These are phyloP conservation scores for Didymella pomorum DNA, from an alignment of 2,329 filamentous ascomycete genomes.

Conservation along the genomic window DNA sequence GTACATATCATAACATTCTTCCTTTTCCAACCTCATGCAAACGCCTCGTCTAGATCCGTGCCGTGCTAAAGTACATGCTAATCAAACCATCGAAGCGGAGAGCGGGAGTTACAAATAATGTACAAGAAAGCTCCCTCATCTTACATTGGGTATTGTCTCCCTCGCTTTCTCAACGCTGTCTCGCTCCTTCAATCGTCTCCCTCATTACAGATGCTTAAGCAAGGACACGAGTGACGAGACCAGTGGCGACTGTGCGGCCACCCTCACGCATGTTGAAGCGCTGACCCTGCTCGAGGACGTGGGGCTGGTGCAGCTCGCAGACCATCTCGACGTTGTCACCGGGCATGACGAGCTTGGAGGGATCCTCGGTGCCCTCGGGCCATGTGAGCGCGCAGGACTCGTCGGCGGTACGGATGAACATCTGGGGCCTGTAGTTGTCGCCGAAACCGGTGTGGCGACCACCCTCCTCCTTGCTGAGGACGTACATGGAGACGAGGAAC, in stretches of 20 bases:
- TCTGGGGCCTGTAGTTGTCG: constrained; percentile 95
- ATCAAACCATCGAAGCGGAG: constrained; percentile 36
- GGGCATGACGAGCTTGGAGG: constrained; percentile 89
- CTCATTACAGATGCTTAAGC: constrained; percentile 35
- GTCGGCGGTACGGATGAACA: constrained; percentile 91
- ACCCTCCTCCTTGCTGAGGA: constrained; percentile 96
- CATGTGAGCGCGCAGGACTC: constrained; percentile 80
- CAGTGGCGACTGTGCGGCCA: constrained; percentile 66
- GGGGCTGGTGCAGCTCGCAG: constrained; percentile 81
- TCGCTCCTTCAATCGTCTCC: constrained; percentile 6
- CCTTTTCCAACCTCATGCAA: constrained; percentile 27
- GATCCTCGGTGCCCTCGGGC: constrained; percentile 82
- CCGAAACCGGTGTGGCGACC: constrained; percentile 95
- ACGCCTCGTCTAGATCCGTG: constrained; percentile 36
- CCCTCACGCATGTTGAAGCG: constrained; percentile 99
- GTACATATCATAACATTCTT: constrained; percentile 31
- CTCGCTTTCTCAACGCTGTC: constrained; percentile 7
- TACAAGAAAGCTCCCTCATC: constrained; percentile 31
- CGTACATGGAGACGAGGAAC: constrained; percentile 96
- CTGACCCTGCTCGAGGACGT: constrained; percentile 89
- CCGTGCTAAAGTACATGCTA: constrained; percentile 40
- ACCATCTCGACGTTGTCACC: constrained; percentile 99
- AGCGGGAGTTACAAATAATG: constrained; percentile 35
- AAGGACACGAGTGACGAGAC: constrained; percentile 50
- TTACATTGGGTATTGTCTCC: constrained; percentile 21